These are phyloP conservation scores for Rhododendron griersonianum DNA, from an alignment of 148 eudicot genomes.

Conservation along the genomic window DNA sequence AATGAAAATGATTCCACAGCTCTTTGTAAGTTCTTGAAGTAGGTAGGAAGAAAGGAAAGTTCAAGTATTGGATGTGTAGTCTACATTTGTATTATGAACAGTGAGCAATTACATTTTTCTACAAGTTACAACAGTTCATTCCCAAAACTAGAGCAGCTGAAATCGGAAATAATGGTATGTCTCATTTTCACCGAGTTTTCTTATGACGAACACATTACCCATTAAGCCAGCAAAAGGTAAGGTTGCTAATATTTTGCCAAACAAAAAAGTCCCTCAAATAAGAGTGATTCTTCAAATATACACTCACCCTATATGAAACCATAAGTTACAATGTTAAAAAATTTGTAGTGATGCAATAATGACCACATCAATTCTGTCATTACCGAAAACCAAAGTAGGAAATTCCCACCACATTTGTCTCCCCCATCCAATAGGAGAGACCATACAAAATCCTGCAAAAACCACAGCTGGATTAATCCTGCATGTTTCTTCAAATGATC, in stretches of 20 bases:
- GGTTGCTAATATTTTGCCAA: background rate
- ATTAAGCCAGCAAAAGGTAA: background rate
- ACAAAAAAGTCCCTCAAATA: background rate
- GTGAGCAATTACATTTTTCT: background rate
- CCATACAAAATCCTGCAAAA: background rate
- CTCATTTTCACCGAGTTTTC: background rate
- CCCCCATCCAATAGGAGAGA: background rate
- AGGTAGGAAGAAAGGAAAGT: background rate
- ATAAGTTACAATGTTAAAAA: constrained; percentile 6
- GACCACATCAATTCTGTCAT: constrained; percentile 1
- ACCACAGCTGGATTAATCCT: too few relatives aligned
- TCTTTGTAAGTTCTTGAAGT: background rate
- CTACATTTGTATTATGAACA: background rate
- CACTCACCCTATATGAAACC: background rate
- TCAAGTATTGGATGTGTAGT: background rate
- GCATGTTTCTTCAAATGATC: background rate
- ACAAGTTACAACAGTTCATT: background rate
- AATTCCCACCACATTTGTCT: background rate
- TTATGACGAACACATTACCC: background rate
- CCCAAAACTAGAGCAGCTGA: background rate
- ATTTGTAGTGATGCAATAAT: constrained; percentile 9
- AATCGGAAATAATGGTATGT: background rate
- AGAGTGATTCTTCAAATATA: background rate
- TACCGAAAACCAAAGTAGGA: background rate
- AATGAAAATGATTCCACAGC: background rate